These are phyloP conservation scores for Fraxinus quadrangulata DNA, from an alignment of 257 asterid genomes.

Conservation along the genomic window DNA sequence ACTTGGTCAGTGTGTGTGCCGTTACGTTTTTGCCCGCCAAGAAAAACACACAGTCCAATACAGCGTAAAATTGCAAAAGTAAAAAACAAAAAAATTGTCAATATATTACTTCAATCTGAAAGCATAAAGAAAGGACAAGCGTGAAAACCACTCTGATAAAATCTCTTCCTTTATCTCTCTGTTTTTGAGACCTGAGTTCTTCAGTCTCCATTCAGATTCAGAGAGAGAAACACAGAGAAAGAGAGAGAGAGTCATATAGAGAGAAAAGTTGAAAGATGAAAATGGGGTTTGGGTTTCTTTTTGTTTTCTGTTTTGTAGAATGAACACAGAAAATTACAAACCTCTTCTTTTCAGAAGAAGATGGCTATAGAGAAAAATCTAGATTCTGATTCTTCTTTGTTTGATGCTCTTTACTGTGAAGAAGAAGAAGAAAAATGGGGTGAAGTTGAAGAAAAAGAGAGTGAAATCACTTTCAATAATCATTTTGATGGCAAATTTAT, in stretches of 20 bases:
- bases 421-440: conserved; percentile 60
- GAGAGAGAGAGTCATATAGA: conserved; percentile 16
- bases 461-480: conserved; percentile 17
- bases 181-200: conserved; percentile 48
- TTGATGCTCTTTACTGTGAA: conserved; percentile 55
- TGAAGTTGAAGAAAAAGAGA: conserved; percentile 35
- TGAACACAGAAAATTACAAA: conserved; percentile 35
- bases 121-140: conserved; percentile 82
- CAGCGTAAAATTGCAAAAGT: neutral
- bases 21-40: conserved; percentile 27
- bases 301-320: conserved; percentile 42
- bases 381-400: conserved; percentile 39
- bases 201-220: conserved; percentile 42
- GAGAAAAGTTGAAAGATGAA: neutral
- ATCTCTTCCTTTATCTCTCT: conserved; percentile 53
- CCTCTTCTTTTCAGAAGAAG: conserved; percentile 16
- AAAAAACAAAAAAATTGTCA: neutral
- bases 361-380: conserved; percentile 51
- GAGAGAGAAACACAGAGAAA: conserved; percentile 28
- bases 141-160: conserved; percentile 74
- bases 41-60: neutral
- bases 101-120: neutral
- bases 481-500: neutral
- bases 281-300: conserved; percentile 32
- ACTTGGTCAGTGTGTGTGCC: conserved; percentile 41